A percentile compares a stretch with the other conserved stretches of the same genome.
Conservation (phyloP, 352 stramenopile genomes). For the Nothophytophthora sp. region DNA sequence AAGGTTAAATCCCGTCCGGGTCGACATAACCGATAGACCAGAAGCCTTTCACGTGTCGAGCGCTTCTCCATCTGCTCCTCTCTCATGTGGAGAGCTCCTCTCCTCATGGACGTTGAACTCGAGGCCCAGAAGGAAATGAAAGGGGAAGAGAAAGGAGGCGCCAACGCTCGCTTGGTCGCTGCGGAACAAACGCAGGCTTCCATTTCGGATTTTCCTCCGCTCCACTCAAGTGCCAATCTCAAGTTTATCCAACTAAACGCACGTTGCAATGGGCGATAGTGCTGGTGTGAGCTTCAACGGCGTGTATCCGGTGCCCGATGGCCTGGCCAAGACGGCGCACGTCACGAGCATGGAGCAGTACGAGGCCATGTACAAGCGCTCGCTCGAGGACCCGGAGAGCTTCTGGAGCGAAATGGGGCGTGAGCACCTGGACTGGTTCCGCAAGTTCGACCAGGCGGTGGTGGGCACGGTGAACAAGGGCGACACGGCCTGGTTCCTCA, state of each 20-base stretch:
- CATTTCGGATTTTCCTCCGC: constrained; percentile 20
- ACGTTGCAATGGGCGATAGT: constrained; percentile 23
- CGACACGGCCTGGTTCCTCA: constrained; percentile 93
- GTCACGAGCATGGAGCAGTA: constrained; percentile 75
- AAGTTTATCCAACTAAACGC: neutral
- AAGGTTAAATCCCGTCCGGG: no score
- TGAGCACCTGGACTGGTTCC: constrained; percentile 92
- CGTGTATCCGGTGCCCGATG: constrained; percentile 25
- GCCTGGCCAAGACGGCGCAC: constrained; percentile 57
- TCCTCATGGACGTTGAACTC: constrained; percentile 26
- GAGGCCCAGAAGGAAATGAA: neutral
- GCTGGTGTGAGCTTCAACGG: constrained; percentile 31
- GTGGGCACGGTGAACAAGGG: constrained; percentile 88
- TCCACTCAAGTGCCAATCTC: constrained; percentile 4
- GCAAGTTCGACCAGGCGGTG: constrained; percentile 88
- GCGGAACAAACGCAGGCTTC: no score
- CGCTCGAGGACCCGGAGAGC: constrained; percentile 75
- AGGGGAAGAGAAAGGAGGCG: neutral
- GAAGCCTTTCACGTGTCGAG: no score
- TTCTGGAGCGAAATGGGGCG: constrained; percentile 94
- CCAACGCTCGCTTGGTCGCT: no score
- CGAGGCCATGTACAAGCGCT: constrained; percentile 84
- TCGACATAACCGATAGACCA: no score
- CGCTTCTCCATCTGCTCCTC: constrained; percentile 1
- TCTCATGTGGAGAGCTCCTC: constrained; percentile 5